Evolutionary conservation across 805 yeast genomes (phyloP), one percentile per base, ranked within the genome.

Genomic region (Candida golubevii): DNA sequence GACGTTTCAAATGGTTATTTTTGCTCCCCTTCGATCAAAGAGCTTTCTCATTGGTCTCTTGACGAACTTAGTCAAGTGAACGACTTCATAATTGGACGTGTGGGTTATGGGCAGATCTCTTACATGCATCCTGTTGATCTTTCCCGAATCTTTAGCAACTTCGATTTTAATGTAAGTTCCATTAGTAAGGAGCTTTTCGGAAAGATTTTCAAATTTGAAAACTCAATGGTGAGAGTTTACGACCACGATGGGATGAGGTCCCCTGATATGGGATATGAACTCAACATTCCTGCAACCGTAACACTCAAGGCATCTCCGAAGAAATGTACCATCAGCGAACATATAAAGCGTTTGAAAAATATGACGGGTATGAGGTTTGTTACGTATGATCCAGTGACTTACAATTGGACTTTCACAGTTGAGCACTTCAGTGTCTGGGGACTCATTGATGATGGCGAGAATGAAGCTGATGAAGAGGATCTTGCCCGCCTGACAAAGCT

Each of bases 401-500:
- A 88, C 31, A 64, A 77, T 5, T 89, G 90, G 88, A 80, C 83
- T 1, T 89, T 88, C 64, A 78, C 73, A 54, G 97, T 90, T 8
- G 81, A 85, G 53, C 99, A 93, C 67, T 93, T 93, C 58, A 88
- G 96, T 67, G 79, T 86, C 6, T 93, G 97, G 97, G 98, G 98
- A 7, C 65, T 93, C 33, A 74, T 83, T 13, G 85, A 82, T 51
- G 57, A 51, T 26, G 49, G 55, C 29, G 88, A 83, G 26, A 80
- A 75, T 18, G 80, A 74, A 34, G 82, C 70, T 11, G 52, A 50
- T 13, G 56, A 53, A 33, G 35, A 43, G 10, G 52, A 54, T 9
- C 32, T 34, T 30, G 42, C 44, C 13, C 77, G 75, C 33, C 72
- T 78, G 35, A 38, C 55, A 32, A 59, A 46, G 11, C 43, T 65